Conservation (phyloP, 305 asterid species). For the Fraxinus sp. region DNA sequence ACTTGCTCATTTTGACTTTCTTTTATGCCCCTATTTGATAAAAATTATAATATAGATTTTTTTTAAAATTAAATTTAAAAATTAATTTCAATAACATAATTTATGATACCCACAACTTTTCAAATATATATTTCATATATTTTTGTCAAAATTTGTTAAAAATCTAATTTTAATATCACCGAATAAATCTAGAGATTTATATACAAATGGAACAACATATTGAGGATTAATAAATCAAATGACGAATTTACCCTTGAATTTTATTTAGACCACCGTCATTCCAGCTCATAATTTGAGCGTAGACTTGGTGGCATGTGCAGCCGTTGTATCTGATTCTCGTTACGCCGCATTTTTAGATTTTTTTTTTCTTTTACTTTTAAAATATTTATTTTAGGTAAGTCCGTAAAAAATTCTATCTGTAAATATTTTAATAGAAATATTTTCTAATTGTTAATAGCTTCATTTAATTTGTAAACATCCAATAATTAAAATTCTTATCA, state of each 20-base stretch:
- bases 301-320: slow-evolving; percentile 1
- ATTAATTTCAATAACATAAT: too few relatives aligned
- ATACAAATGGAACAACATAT: background rate
- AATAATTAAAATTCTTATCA: too few relatives aligned
- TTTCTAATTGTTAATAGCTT: too few relatives aligned
- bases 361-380: background rate
- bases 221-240: background rate
- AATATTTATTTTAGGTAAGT: background rate
- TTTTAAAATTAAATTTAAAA: too few relatives aligned
- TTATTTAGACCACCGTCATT: background rate
- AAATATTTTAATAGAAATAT: too few relatives aligned
- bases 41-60: too few relatives aligned
- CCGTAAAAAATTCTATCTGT: background rate
- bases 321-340: background rate
- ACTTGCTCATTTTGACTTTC: background rate
- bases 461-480: too few relatives aligned
- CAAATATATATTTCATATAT: too few relatives aligned
- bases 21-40: background rate
- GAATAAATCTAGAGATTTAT: background rate
- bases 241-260: background rate
- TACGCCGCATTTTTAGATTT: background rate
- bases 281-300: background rate
- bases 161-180: background rate
- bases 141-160: too few relatives aligned
- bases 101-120: background rate